phyloP scores from a whole-genome alignment of 2,329 filamentous ascomycete genomes.

The Orbilia quercus region DNA sequence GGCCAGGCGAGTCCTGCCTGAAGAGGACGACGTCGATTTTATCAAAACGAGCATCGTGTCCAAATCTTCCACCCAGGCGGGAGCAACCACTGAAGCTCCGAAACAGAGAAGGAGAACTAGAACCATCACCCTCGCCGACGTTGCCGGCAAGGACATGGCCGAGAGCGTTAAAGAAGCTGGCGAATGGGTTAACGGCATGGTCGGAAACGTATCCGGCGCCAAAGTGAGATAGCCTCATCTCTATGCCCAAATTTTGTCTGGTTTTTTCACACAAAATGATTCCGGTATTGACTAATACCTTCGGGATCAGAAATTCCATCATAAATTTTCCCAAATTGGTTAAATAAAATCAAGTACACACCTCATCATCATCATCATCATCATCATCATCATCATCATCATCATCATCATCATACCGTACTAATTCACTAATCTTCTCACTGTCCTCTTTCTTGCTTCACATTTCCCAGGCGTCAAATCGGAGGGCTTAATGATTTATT shows the following conservation, averaged over 20 bases:
- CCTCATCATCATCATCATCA: slow-evolving; percentile 11
- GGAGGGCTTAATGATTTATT: slow-evolving; percentile 30
- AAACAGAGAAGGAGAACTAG: slow-evolving; percentile 43
- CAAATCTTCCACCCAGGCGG: slow-evolving; percentile 14
- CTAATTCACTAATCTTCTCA: slow-evolving; percentile 44
- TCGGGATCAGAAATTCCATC: slow-evolving; percentile 1
- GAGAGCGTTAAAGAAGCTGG: slow-evolving; percentile 52
- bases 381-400: too few relatives aligned
- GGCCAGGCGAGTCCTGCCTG: slow-evolving; percentile 34
- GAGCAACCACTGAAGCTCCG: slow-evolving; percentile 10
- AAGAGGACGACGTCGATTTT: slow-evolving; percentile 44
- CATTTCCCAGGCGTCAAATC: slow-evolving; percentile 31
- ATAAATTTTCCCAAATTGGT: slow-evolving; percentile 12
- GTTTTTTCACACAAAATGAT: neutral
- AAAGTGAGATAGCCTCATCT: slow-evolving; percentile 46
- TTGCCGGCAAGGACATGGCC: slow-evolving; percentile 50
- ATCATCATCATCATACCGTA: too few relatives aligned
- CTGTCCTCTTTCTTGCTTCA: slow-evolving; percentile 2
- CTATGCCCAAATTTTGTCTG: neutral
- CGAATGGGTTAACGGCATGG: slow-evolving; percentile 54
- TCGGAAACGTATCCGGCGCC: slow-evolving; percentile 51
- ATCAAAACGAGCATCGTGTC: slow-evolving; percentile 47
- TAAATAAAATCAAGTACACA: slow-evolving; percentile 6
- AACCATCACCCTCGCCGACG: slow-evolving; percentile 48
- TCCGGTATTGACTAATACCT: slow-evolving; percentile 13